These are phyloP conservation scores for Stylosanthes scabra DNA, from an alignment of 331 rosid species.

Conservation along the genomic window DNA sequence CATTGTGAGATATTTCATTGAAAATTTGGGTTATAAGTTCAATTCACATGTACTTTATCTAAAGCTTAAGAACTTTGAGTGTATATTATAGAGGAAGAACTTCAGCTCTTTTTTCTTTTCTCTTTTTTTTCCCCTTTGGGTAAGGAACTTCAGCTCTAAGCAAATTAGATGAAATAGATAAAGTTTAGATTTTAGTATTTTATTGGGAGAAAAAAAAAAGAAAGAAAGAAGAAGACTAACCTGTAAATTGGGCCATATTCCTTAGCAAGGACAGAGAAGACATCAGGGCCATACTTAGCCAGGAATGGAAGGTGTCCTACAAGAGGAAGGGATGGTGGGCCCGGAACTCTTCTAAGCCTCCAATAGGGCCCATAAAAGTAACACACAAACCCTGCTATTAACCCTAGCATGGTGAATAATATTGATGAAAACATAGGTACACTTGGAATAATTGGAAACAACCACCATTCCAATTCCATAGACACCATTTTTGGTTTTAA, in stretches of 20 bases:
- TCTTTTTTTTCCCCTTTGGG: too few relatives aligned
- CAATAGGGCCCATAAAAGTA: slow-evolving; percentile 79
- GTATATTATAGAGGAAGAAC: too few relatives aligned
- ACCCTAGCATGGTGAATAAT: slow-evolving; percentile 51
- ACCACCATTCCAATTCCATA: slow-evolving; percentile 38
- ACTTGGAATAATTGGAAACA: slow-evolving; percentile 5
- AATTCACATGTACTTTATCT: too few relatives aligned
- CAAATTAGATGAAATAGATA: not conserved
- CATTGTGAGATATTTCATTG: too few relatives aligned
- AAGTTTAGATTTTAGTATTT: not conserved
- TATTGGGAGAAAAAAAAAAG: not conserved
- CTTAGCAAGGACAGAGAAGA: slow-evolving; percentile 85
- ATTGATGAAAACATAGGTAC: slow-evolving; percentile 35
- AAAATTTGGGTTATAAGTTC: too few relatives aligned
- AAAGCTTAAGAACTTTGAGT: too few relatives aligned
- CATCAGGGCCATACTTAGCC: slow-evolving; percentile 89
- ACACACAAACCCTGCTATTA: slow-evolving; percentile 55
- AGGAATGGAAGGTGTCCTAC: slow-evolving; percentile 93
- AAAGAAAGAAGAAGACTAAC: slow-evolving; percentile 36
- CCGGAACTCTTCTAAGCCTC: slow-evolving; percentile 89
- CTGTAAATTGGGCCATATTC: slow-evolving; percentile 95
- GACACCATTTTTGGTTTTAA: slow-evolving; percentile 23
- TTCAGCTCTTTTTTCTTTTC: too few relatives aligned
- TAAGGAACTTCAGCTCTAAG: not conserved
- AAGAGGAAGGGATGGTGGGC: slow-evolving; percentile 79